These are phyloP conservation scores for Trametes cingulata DNA, from an alignment of 768 basidiomycete species.

Conservation along the genomic window DNA sequence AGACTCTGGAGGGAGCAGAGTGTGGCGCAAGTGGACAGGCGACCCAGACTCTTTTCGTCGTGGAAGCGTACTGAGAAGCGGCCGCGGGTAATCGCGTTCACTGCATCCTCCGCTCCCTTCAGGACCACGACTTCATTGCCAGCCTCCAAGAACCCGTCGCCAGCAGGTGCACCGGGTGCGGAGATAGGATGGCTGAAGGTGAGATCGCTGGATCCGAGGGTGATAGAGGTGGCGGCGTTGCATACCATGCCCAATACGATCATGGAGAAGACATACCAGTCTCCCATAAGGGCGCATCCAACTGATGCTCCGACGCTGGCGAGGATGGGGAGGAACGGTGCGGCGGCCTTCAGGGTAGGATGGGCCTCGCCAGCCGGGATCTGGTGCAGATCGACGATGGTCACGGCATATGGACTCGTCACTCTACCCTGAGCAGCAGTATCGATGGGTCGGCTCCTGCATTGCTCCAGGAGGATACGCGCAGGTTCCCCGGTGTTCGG, in stretches of 20 bases:
- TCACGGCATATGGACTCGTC: slow-evolving; percentile 13
- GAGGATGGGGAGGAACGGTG: slow-evolving; percentile 14
- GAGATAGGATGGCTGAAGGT: slow-evolving; percentile 9
- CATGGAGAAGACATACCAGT: slow-evolving; percentile 12
- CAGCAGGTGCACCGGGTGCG: slow-evolving; percentile 9
- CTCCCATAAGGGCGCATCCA: slow-evolving; percentile 6
- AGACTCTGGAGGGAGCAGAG: slow-evolving; percentile 13
- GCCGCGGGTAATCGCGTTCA: slow-evolving; percentile 15
- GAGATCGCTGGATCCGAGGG: slow-evolving; percentile 7
- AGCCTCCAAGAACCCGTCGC: slow-evolving; percentile 12
- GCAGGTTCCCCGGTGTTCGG: not conserved
- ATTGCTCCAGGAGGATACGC: not conserved
- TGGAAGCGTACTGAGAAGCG: slow-evolving; percentile 11
- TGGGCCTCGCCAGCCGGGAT: slow-evolving; percentile 9
- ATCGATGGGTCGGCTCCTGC: not conserved
- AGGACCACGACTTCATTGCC: slow-evolving; percentile 15
- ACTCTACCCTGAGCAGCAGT: slow-evolving; percentile 3
- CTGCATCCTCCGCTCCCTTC: slow-evolving; percentile 10
- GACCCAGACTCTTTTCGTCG: not conserved
- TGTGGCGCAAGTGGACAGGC: not conserved
- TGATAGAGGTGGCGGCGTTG: not conserved
- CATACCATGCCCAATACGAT: slow-evolving; percentile 15
- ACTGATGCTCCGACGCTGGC: slow-evolving; percentile 12
- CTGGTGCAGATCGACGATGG: slow-evolving; percentile 4
- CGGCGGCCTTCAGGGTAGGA: slow-evolving; percentile 1